Conservation (phyloP, 2,329 filamentous ascomycete species). For the Sclerotinia nivalis region DNA sequence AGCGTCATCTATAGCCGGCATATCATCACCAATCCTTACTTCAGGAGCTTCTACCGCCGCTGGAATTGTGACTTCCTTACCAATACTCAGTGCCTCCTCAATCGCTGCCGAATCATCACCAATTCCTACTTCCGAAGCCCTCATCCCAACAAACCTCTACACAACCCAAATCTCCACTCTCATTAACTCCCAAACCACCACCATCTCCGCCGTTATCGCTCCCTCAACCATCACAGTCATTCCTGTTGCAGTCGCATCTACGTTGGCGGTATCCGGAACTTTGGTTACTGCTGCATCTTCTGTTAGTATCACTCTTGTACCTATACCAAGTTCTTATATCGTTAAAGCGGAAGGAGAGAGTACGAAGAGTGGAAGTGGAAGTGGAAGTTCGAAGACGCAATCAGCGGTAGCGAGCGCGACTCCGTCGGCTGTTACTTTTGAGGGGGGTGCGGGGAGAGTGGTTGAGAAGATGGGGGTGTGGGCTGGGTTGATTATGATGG, state of each 20-base stretch:
- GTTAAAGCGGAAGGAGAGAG: background rate
- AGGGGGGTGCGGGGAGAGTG: background rate
- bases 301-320: background rate
- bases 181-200: background rate
- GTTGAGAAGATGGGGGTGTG: background rate
- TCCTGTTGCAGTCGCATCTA: background rate
- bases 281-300: background rate
- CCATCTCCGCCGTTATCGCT: background rate
- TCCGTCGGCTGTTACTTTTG: background rate
- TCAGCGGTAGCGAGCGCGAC: background rate
- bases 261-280: background rate
- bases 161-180: slow-evolving; percentile 2
- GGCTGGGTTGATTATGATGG: background rate
- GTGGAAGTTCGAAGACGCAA: background rate
- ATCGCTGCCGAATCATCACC: background rate
- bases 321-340: background rate
- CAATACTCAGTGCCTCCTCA: background rate
- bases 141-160: background rate
- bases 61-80: background rate
- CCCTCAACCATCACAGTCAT: slow-evolving; percentile 13
- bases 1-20: background rate
- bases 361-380: background rate
- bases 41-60: background rate
- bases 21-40: too few relatives aligned
- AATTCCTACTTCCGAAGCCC: background rate